phyloP scores from a whole-genome alignment of 352 stramenopile genomes.

The Salisapilia sapeloensis region DNA sequence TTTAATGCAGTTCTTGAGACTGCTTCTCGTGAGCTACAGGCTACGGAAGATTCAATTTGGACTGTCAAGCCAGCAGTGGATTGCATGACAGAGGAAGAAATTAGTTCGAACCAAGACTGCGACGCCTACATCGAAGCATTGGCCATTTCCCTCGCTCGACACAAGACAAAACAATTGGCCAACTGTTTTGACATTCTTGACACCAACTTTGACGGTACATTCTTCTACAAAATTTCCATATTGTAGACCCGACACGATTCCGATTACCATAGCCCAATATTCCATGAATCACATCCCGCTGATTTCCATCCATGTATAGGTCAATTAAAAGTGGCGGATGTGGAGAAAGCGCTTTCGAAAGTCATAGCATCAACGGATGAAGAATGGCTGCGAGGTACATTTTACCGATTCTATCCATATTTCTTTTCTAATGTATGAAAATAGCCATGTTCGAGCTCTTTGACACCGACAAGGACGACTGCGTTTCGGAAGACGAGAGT shows the following conservation, averaged over 20 bases:
- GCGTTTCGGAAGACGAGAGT: conserved; percentile 36
- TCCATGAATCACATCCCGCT: too few relatives aligned
- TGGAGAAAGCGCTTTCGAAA: conserved; percentile 17
- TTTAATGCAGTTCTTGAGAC: not conserved
- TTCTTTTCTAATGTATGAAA: not conserved
- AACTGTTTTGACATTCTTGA: conserved; percentile 34
- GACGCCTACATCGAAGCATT: conserved; percentile 30
- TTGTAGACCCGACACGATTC: too few relatives aligned
- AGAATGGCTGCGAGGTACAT: conserved; percentile 3
- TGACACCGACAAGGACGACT: conserved; percentile 27
- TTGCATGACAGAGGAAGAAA: too few relatives aligned
- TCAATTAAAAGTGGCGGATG: conserved; percentile 19
- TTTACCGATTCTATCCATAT: conserved; percentile 1
- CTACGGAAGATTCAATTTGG: too few relatives aligned
- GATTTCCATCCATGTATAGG: too few relatives aligned
- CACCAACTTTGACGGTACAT: conserved; percentile 42
- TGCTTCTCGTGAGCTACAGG: too few relatives aligned
- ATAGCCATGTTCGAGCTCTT: conserved; percentile 43
- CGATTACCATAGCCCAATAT: too few relatives aligned
- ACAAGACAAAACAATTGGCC: conserved; percentile 25
- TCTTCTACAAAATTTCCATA: too few relatives aligned
- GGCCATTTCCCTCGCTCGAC: conserved; percentile 37
- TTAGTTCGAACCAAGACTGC: too few relatives aligned
- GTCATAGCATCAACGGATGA: conserved; percentile 2
- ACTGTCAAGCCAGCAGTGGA: not conserved